Base-by-base conservation (phyloP, 352 stramenopile species). In the Globisporangium nodosum region DNA sequence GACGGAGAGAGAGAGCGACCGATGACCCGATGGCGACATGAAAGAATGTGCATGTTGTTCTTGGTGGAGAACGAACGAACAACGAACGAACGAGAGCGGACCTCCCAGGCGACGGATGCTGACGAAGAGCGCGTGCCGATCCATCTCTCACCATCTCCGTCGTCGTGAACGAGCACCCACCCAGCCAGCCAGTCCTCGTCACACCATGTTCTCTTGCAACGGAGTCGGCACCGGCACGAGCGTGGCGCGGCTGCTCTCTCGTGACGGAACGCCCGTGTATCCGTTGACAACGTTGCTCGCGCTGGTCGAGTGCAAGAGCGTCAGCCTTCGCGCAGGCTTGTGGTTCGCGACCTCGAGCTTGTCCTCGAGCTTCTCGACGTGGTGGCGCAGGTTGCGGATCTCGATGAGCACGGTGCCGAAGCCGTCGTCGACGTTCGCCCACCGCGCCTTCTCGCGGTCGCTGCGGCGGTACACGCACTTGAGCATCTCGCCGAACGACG, bases 331-430 rank as follows among this genome's bases (percentile, higher is more conserved):
- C 9, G 66, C 66, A 0, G 71, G 66, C 31, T 63, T 65, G 54
- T 78, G 71, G n/a, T 59, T 70, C 30, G 67, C 71, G 47, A 81
- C 65, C 27, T 78, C 64, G 40, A 81, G 72, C 50, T 81, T 81
- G 42, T 76, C 70, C 65, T 83, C 76, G 37, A 86, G 66, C 9
- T 68, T 65, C 39, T 86, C 78, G 35, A 86, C 61, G 33, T 79
- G 78, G 49, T 82, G 70, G 39, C 69, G 74, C 45, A 86, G 66
- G 24, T 77, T 66, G 31, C 76, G 80, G 21, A 91, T 80, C 58
- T 91, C 81, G 6, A 79, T 56, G 43, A 89, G 51, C 21, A 91
- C 73, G 1, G 77, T 60, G 35, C 81, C 73, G n/a, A 86, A 81
- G 3, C 75, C 73, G 20, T 76, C 52, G 48, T 81, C 72, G 18